These are phyloP conservation scores for Capsicum baccatum DNA, from an alignment of 257 asterid genomes.

Conservation along the genomic window DNA sequence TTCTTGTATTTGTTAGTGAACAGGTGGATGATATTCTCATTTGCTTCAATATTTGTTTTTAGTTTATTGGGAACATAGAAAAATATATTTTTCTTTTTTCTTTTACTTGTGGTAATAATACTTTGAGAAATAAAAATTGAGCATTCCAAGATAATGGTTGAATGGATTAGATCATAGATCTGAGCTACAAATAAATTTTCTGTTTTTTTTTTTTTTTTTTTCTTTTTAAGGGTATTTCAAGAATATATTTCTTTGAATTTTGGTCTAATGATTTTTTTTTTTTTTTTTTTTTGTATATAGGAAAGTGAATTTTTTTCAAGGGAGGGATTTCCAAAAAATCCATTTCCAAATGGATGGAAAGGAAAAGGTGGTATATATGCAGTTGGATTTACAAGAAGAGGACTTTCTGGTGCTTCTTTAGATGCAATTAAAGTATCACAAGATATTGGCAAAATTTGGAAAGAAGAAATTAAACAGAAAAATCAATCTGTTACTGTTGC, in stretches of 20 bases:
- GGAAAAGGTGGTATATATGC: slow-evolving; percentile 83
- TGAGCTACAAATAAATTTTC: slow-evolving; percentile 23
- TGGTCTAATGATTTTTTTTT: neutral
- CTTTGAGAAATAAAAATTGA: slow-evolving; percentile 41
- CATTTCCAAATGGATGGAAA: slow-evolving; percentile 93
- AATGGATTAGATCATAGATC: slow-evolving; percentile 28
- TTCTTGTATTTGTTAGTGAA: slow-evolving; percentile 48
- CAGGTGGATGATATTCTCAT: slow-evolving; percentile 42
- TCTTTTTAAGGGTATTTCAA: neutral
- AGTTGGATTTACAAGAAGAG: slow-evolving; percentile 87
- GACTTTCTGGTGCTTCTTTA: slow-evolving; percentile 81
- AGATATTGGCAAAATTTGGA: slow-evolving; percentile 83
- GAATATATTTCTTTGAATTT: neutral
- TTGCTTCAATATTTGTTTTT: neutral
- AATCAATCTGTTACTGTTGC: slow-evolving; percentile 52
- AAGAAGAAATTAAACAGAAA: slow-evolving; percentile 65
- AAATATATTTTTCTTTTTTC: neutral
- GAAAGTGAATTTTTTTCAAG: slow-evolving; percentile 68
- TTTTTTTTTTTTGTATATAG: slow-evolving; percentile 40
- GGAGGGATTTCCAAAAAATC: slow-evolving; percentile 73
- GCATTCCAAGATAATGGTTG: slow-evolving; percentile 44
- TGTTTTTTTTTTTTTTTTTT: too few relatives aligned
- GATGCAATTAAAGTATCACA: slow-evolving; percentile 79
- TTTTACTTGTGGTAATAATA: neutral
- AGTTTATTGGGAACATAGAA: slow-evolving; percentile 40